Conservation (phyloP, 176 grass and related monocot genomes). For the Themeda triandra region DNA sequence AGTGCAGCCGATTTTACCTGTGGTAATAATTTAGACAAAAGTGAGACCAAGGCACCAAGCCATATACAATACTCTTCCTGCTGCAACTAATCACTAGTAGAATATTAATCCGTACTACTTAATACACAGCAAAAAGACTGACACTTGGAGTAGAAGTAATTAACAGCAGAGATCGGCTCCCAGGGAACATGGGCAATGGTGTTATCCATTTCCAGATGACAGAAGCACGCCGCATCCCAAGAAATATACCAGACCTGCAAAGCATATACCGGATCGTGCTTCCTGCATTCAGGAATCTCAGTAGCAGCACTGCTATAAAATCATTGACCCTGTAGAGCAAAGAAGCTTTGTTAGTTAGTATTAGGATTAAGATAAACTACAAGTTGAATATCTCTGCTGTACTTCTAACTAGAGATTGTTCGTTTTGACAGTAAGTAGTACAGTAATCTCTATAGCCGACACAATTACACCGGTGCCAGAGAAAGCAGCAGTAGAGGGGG, state of each 20-base stretch:
- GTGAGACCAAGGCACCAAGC: not conserved
- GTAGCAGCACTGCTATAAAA: not conserved
- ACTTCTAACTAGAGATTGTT: not conserved
- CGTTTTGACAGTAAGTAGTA: not conserved
- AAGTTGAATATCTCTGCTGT: not conserved
- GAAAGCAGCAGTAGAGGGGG: not conserved
- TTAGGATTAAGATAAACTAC: no score
- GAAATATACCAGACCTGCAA: slow-evolving; percentile 15
- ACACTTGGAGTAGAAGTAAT: not conserved
- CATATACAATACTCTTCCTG: no score
- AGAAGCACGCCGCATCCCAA: not conserved
- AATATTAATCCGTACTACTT: not conserved
- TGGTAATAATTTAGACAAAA: not conserved
- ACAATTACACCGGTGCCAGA: not conserved
- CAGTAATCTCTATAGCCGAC: not conserved
- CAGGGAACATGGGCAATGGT: not conserved
- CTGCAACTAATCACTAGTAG: not conserved
- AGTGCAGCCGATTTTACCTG: not conserved
- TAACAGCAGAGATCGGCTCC: not conserved
- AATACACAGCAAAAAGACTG: not conserved
- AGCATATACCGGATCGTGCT: slow-evolving; percentile 4
- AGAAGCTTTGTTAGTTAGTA: not conserved
- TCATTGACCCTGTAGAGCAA: slow-evolving; percentile 2
- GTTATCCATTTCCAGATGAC: slow-evolving; percentile 8
- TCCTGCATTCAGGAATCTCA: not conserved